Conservation (phyloP, 208 protist genomes). For the Balamuthia mandrillaris region DNA sequence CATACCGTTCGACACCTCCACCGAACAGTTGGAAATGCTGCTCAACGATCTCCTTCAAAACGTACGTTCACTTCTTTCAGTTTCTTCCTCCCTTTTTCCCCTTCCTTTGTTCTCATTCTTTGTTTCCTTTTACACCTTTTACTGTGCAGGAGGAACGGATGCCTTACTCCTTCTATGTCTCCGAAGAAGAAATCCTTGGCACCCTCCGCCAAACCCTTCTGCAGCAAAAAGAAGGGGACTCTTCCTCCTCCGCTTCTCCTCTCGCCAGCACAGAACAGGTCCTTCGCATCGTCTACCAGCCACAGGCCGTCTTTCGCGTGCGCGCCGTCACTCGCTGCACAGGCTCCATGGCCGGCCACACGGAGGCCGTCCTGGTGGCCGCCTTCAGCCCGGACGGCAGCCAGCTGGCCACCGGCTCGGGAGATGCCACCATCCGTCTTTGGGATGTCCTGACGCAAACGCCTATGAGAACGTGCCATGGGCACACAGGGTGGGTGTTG, state of each 20-base stretch:
- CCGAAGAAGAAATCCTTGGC: slow-evolving; percentile 84
- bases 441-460: slow-evolving; percentile 96
- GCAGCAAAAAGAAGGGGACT: slow-evolving; percentile 1
- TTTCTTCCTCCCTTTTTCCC: background rate
- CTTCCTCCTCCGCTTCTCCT: background rate
- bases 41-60: slow-evolving; percentile 68
- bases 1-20: slow-evolving; percentile 82
- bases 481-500: background rate
- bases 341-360: slow-evolving; percentile 55
- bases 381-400: slow-evolving; percentile 90
- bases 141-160: slow-evolving; percentile 69
- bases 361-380: slow-evolving; percentile 72
- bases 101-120: background rate
- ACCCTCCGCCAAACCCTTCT: slow-evolving; percentile 79
- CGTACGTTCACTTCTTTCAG: slow-evolving; percentile 14
- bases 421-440: slow-evolving; percentile 93
- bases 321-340: slow-evolving; percentile 81
- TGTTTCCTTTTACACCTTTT: background rate
- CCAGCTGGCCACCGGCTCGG: slow-evolving; percentile 86
- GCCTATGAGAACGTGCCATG: slow-evolving; percentile 83
- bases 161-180: slow-evolving; percentile 93
- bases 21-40: slow-evolving; percentile 66
- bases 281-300: slow-evolving; percentile 62
- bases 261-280: background rate
- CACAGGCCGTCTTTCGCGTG: slow-evolving; percentile 92